These are phyloP conservation scores for barrel medic (Medicago truncatula) DNA, from an alignment of 306 rosid species.

Conservation along the genomic window DNA sequence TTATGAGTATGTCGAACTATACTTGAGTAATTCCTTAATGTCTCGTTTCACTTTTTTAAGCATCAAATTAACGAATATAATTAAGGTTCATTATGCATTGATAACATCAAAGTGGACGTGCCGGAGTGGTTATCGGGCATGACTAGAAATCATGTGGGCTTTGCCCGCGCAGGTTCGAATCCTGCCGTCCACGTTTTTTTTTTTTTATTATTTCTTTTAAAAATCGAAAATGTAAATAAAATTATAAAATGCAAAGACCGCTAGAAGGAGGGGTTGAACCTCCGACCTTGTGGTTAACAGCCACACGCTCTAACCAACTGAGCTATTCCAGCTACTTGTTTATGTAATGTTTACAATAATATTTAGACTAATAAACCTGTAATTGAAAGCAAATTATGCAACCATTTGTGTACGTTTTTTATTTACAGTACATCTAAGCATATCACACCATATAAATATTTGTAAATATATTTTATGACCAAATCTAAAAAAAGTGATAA, in stretches of 20 bases:
- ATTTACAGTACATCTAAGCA: too few relatives aligned
- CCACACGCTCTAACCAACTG: not conserved
- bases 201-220: not conserved
- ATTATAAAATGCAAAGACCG: not conserved
- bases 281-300: not conserved
- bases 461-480: too few relatives aligned
- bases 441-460: too few relatives aligned
- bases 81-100: accelerated
- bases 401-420: too few relatives aligned
- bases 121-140: slow-evolving; percentile 14
- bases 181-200: not conserved
- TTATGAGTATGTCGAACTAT: too few relatives aligned
- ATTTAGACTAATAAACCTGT: too few relatives aligned
- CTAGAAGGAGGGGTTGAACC: not conserved
- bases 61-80: too few relatives aligned
- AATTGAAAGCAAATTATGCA: too few relatives aligned
- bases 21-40: too few relatives aligned
- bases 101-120: not conserved
- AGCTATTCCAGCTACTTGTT: not conserved
- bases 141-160: slow-evolving; percentile 11
- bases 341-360: too few relatives aligned
- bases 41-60: too few relatives aligned
- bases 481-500: too few relatives aligned
- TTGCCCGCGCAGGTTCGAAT: slow-evolving; percentile 6
- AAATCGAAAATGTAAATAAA: not conserved